phyloP scores from a whole-genome alignment of 345 rosid genomes.

The Anacardium occidentale region DNA sequence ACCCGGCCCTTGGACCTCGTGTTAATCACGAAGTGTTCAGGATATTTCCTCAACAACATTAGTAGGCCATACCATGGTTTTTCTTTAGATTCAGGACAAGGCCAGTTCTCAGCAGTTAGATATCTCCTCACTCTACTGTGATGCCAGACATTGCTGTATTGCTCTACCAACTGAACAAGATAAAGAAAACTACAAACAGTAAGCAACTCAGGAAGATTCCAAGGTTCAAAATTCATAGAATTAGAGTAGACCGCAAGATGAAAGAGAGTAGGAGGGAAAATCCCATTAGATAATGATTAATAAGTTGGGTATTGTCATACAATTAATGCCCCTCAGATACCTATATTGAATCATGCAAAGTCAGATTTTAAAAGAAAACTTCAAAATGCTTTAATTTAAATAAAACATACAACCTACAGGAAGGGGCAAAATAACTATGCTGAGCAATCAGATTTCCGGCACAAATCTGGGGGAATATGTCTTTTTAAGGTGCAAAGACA shows the following conservation, averaged over 20 bases:
- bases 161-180: slow-evolving; percentile 63
- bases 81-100: slow-evolving; percentile 72
- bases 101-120: slow-evolving; percentile 76
- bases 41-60: slow-evolving; percentile 80
- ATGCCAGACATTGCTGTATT: slow-evolving; percentile 78
- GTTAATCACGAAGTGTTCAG: slow-evolving; percentile 97
- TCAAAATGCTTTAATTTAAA: not conserved
- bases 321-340: not conserved
- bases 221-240: slow-evolving; percentile 13
- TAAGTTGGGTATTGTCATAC: not conserved
- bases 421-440: not conserved
- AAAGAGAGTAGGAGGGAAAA: not conserved
- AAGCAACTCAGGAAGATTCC: not conserved
- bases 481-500: not conserved
- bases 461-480: not conserved
- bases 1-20: slow-evolving; percentile 80
- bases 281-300: not conserved
- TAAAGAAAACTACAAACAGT: slow-evolving; percentile 6
- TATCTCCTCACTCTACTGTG: slow-evolving; percentile 84
- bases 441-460: not conserved
- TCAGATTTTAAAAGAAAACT: not conserved
- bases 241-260: not conserved
- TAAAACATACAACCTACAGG: not conserved
- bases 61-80: slow-evolving; percentile 95
- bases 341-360: not conserved